phyloP scores from a whole-genome alignment of 306 rosid species.

The Pachyrhizus erosus region DNA sequence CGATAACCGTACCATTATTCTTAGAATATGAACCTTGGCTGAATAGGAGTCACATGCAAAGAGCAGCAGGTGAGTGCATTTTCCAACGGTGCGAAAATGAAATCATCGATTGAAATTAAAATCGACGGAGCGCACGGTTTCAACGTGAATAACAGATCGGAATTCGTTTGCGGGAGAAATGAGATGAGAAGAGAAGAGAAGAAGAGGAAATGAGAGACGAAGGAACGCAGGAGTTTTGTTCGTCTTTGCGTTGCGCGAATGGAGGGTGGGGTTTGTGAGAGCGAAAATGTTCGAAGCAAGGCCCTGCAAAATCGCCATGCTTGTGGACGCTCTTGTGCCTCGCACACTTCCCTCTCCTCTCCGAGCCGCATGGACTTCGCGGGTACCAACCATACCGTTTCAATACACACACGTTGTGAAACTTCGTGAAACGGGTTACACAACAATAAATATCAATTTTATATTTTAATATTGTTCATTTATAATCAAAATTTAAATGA shows the following conservation, averaged over 20 bases:
- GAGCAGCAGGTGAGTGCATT: constrained; percentile 15
- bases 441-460: background rate
- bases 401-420: background rate
- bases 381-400: constrained; percentile 12
- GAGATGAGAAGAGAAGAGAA: background rate
- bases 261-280: constrained; percentile 46
- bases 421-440: background rate
- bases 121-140: background rate
- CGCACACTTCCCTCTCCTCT: constrained; percentile 47
- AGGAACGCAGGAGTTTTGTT: constrained; percentile 5
- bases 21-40: constrained; percentile 9
- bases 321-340: constrained; percentile 62
- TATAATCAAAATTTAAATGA: no score
- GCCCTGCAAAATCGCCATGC: constrained; percentile 73
- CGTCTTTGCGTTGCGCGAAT: constrained; percentile 13
- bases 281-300: constrained; percentile 37
- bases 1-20: constrained; percentile 46
- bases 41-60: constrained; percentile 23
- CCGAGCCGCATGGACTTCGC: constrained; percentile 33
- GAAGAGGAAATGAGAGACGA: constrained; percentile 14
- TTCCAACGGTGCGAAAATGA: background rate
- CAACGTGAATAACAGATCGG: background rate
- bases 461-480: background rate
- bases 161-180: background rate
- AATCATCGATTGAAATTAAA: background rate